Evolutionary conservation across 495 filamentous ascomycete species (phyloP).

Genomic region (Penicillium roqueforti): DNA sequence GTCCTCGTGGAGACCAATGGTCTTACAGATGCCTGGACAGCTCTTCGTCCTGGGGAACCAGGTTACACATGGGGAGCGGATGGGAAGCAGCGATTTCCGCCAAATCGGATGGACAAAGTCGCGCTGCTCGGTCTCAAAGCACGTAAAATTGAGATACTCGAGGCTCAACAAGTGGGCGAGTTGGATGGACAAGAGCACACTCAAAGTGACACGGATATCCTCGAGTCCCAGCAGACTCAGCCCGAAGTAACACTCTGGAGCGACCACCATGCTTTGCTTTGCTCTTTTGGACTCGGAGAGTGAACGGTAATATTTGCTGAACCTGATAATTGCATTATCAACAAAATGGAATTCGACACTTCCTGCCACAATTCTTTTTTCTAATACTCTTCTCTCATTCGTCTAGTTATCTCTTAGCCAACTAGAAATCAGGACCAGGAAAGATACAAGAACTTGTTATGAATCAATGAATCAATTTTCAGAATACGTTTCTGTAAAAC

Average conservation of each 20-base stretch:
- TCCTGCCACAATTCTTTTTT: no score
- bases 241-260: not conserved
- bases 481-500: not conserved
- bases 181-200: not conserved
- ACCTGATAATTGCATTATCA: not conserved
- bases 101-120: constrained; percentile 24
- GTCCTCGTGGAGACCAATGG: constrained; percentile 13
- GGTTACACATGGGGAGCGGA: constrained; percentile 23
- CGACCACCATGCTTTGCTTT: constrained; percentile 15
- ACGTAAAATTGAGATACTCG: constrained; percentile 12
- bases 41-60: constrained; percentile 13
- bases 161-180: constrained; percentile 2
- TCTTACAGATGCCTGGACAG: constrained; percentile 20
- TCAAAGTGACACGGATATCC: not conserved
- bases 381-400: no score
- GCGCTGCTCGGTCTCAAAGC: constrained; percentile 17
- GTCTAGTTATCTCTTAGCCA: not conserved
- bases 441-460: not conserved
- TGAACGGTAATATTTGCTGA: not conserved
- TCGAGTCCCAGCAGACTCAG: not conserved
- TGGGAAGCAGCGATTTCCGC: constrained; percentile 16
- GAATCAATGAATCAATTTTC: not conserved
- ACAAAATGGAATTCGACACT: not conserved
- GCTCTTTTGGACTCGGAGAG: not conserved
- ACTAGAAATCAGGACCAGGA: not conserved